Percentiles rank a stretch among this genome's conserved stretches.
These are phyloP conservation scores for Chondrus crispus DNA, from an alignment of 23 red algal species.

Conservation along the genomic window DNA sequence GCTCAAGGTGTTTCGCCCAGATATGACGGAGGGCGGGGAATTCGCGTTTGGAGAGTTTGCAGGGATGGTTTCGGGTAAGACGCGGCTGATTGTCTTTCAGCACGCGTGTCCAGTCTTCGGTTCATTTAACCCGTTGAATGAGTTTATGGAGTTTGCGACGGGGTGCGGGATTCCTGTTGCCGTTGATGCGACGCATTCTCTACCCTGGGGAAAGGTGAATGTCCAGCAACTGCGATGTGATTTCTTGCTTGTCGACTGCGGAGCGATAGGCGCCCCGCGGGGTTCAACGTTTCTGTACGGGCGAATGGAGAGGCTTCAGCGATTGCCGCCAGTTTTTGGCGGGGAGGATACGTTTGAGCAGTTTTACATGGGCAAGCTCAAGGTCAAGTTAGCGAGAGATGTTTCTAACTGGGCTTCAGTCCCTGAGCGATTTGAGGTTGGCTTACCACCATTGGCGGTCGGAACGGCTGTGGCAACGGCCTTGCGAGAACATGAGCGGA, in stretches of 20 bases:
- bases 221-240: not conserved
- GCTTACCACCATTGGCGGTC: not conserved
- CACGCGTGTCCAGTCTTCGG: slow-evolving; percentile 3
- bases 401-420: slow-evolving; percentile 23
- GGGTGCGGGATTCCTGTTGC: not conserved
- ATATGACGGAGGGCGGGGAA: not conserved
- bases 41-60: not conserved
- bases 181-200: not conserved
- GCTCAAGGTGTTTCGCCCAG: not conserved
- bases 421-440: slow-evolving; percentile 37
- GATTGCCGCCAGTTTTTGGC: slow-evolving; percentile 14
- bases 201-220: not conserved
- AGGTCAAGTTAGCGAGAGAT: too few species aligned
- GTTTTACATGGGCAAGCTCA: not conserved
- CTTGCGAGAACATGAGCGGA: not conserved
- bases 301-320: not conserved
- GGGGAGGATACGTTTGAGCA: slow-evolving; percentile 25
- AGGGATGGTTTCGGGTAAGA: not conserved
- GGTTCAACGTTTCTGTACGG: slow-evolving; percentile 34
- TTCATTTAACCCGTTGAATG: not conserved
- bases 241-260: slow-evolving; percentile 2
- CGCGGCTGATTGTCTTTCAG: slow-evolving; percentile 8
- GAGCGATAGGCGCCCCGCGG: slow-evolving; percentile 1
- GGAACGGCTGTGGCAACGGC: not conserved
- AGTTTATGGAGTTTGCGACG: slow-evolving; percentile 8